Base-by-base conservation (phyloP, 2,329 filamentous ascomycete species). In the Diplodia sapinea region DNA sequence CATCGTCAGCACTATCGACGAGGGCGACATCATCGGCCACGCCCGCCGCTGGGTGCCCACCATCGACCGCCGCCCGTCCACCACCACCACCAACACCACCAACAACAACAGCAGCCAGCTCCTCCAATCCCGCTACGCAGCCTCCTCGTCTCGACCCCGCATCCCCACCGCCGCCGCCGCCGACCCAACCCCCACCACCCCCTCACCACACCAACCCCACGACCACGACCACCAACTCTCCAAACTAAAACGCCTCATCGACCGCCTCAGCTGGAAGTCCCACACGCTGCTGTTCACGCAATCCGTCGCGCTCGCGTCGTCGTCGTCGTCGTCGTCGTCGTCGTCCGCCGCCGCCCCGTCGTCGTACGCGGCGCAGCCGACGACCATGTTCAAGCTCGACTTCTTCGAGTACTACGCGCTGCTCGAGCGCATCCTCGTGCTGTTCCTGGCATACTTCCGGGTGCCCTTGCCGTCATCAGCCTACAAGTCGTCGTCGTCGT, bases 321-420 rank as follows among this genome's bases (percentile, higher is more conserved):
- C n/a, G n/a, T n/a, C n/a, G n/a, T n/a, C n/a, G n/a, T n/a, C n/a
- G n/a, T n/a, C n/a, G 23, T 23, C 23, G 23, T 23, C 23, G 1
- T 23, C 23, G 17, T 31, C 43, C 15, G 29, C 23, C 47, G 12
- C 52, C 8, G 11, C 23, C 23, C 2, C 23, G 2, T 3, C 23
- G 23, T 3, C 55, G 17, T 2, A 49, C 36, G 20, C 47, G 17
- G 47, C 57, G 13, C 20, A 33, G 13, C 65, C 65, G 13, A 65
- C 43, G 40, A 40, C 75, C 17, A 91, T 91, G 83, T 92, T 92
- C 81, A 92, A 92, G 76, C 83, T 92, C 8, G 90, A 92, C 73
- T 93, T 92, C 70, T 88, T 91, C 77, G 90, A 93, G 73, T 92
- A 89, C 76, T 92, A 92, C 79, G 87, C 87, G 63, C 83, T 91